Percentiles rank a stretch among this genome's conserved stretches.
phyloP scores from a whole-genome alignment of 345 rosid species.

The Tarenaya hassleriana region DNA sequence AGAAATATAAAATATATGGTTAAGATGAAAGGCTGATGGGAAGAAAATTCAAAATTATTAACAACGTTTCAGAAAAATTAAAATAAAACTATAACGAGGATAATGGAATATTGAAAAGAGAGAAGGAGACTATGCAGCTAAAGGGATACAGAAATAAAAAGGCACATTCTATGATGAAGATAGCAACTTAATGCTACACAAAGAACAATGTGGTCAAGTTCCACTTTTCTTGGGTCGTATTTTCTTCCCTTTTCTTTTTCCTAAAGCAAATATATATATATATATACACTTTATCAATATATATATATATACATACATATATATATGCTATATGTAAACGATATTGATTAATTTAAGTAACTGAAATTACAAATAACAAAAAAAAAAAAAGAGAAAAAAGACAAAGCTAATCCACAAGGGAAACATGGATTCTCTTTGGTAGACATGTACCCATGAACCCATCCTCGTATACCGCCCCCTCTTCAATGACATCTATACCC shows the following conservation, averaged over 20 bases:
- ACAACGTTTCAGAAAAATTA: not conserved
- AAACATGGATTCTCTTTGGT: constrained; percentile 32
- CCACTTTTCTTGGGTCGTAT: constrained; percentile 31
- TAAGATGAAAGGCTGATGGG: too few relatives aligned
- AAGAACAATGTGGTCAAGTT: constrained; percentile 36
- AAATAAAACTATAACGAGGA: not conserved
- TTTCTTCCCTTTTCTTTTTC: constrained; percentile 2
- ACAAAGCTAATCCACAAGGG: constrained; percentile 30
- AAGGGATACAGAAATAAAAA: constrained; percentile 12
- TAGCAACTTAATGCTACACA: constrained; percentile 30
- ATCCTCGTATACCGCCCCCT: constrained; percentile 34
- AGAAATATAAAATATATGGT: too few relatives aligned
- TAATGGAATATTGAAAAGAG: constrained; percentile 27
- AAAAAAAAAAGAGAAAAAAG: constrained; percentile 10
- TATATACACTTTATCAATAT: too few relatives aligned
- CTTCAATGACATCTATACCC: constrained; percentile 31
- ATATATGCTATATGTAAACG: too few relatives aligned
- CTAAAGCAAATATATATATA: constrained; percentile 5
- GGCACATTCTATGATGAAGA: constrained; percentile 26
- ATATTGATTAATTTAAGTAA: constrained; percentile 5
- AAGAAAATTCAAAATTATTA: not conserved
- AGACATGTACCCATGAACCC: constrained; percentile 34
- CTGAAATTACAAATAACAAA: constrained; percentile 3
- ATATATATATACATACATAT: too few relatives aligned
- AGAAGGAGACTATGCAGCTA: constrained; percentile 6